A percentile compares a stretch with the other conserved stretches of the same genome.
Evolutionary conservation across 257 asterid genomes (phyloP).

Genomic region (Solanum chiquidenum): DNA sequence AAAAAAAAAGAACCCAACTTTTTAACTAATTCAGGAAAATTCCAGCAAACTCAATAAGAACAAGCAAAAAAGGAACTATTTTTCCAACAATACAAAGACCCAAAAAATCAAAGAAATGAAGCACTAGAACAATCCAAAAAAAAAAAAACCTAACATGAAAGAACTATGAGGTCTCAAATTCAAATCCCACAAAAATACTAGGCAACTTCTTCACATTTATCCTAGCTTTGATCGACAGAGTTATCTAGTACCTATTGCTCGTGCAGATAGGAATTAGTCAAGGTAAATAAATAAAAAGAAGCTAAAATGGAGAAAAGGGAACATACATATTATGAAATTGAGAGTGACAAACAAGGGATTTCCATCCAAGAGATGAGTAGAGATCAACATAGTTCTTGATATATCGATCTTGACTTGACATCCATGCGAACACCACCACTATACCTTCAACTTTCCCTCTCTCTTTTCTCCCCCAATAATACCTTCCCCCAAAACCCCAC

Average conservation of each 20-base stretch:
- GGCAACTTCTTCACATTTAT: neutral
- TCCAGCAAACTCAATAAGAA: neutral
- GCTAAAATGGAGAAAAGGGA: neutral
- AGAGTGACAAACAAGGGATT: slow-evolving; percentile 79
- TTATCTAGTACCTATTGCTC: neutral
- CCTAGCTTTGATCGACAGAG: neutral
- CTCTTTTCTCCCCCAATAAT: slow-evolving; percentile 82
- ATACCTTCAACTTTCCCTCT: slow-evolving; percentile 63
- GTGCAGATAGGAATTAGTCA: neutral
- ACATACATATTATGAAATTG: slow-evolving; percentile 77
- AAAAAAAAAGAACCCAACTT: neutral
- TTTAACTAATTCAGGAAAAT: neutral
- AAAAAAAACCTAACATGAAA: neutral
- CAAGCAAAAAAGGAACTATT: neutral
- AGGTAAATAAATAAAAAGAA: neutral
- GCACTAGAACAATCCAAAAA: neutral
- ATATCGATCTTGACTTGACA: slow-evolving; percentile 74
- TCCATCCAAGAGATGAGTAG: slow-evolving; percentile 80
- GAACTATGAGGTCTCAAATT: neutral
- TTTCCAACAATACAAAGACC: neutral
- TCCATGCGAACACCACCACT: slow-evolving; percentile 85
- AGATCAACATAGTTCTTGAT: slow-evolving; percentile 62
- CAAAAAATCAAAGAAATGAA: neutral
- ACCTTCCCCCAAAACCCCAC: slow-evolving; percentile 91
- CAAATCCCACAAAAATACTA: neutral